Conservation (phyloP, 768 basidiomycete genomes). For the Boletus pseudopeckii region DNA sequence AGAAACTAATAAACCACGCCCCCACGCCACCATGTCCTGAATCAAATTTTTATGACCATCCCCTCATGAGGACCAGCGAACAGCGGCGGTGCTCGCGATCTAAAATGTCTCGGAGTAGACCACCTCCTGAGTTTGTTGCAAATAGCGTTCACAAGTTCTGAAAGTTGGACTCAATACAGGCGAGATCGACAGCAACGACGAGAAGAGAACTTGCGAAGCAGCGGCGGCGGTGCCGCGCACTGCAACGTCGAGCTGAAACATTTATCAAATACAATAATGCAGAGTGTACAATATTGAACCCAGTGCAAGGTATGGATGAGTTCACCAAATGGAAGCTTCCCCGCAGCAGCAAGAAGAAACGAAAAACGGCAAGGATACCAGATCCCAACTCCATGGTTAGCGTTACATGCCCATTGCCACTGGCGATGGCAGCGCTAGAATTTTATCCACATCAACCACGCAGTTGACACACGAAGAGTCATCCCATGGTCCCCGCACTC, state of each 20-base stretch:
- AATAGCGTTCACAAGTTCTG: too few species aligned
- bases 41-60: too few species aligned
- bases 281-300: neutral
- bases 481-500: constrained; percentile 56
- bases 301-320: too few species aligned
- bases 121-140: constrained; percentile 8
- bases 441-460: constrained; percentile 43
- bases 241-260: neutral
- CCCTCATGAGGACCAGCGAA: too few species aligned
- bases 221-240: neutral
- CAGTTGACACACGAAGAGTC: constrained; percentile 45
- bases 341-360: neutral
- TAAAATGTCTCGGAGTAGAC: neutral
- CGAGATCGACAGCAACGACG: neutral
- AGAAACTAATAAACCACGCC: constrained; percentile 16
- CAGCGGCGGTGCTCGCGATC: too few species aligned
- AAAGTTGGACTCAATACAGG: too few species aligned
- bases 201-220: constrained; percentile 4
- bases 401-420: constrained; percentile 32
- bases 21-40: constrained; percentile 31
- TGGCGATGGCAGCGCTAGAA: constrained; percentile 47
- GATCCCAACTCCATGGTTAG: neutral
- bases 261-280: constrained; percentile 1
- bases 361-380: neutral
- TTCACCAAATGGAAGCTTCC: constrained; percentile 1